Base-by-base conservation (phyloP, 257 asterid species). In the Penstemon newberryi region DNA sequence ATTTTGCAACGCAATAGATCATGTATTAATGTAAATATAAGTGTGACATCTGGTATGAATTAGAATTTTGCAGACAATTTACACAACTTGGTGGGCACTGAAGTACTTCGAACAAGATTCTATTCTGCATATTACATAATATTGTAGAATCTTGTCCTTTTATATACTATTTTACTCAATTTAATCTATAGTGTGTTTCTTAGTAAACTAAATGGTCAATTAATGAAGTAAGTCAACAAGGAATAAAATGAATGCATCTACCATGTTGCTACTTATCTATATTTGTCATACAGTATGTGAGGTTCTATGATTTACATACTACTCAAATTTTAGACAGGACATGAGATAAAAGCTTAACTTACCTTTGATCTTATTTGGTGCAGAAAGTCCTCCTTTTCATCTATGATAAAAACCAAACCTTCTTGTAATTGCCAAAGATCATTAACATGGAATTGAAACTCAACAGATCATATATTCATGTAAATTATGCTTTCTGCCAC, bases 331-430 rank as follows among this genome's bases (percentile, higher is more conserved):
- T n/a, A 56, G 4, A 7, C 2, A 33, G 18, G 8, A 43, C 46
- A n/a, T 15, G 18, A 40, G 37, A 60, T 25, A 62, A 40, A 56
- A 53, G 25, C 40, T 19, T n/a, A 68, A 75, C 92, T 89, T 67
- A 94, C 99, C 78, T 87, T 94, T 60, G 87, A 72, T 84, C 97
- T 84, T 71, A 94, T 94, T 86, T 94, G 99, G 67, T 87, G 95
- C 75, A 94, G 87, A 66, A 94, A 94, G 75, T 90, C 97, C 15
- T 81, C 87, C 73, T 85, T 88, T 76, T 80, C 92, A 60, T 85
- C 89, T 38, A 65, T 41, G 69, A 71, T 82, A 15, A 15, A 15
- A 15, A 15, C 18, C 18, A 15, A 15, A 15, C 18, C 18, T 15
- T 15, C 18, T 15, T 15, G 18, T 15, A 15, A 15, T 15, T 15